Evolutionary conservation across 192 early-diverging fungal species (phyloP).

Genomic region (Coemansia sp.): DNA sequence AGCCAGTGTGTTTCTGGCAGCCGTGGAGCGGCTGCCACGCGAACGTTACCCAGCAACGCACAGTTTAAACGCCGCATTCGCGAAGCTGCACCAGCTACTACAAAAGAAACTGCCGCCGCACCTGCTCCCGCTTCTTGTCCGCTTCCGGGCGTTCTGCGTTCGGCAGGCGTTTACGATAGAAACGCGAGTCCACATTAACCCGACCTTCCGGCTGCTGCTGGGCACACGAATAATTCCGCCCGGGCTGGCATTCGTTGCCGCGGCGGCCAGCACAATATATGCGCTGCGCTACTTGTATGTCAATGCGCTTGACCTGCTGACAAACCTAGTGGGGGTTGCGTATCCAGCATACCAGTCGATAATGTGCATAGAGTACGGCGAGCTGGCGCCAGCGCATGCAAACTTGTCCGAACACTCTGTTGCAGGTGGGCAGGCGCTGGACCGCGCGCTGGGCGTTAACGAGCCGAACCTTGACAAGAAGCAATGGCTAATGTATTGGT

Average conservation of each 20-base stretch:
- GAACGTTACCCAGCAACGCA: slow-evolving; percentile 38
- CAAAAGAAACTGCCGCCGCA: slow-evolving; percentile 30
- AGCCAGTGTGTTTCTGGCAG: slow-evolving; percentile 31
- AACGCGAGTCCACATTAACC: slow-evolving; percentile 43
- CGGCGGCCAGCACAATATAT: slow-evolving; percentile 38
- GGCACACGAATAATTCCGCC: slow-evolving; percentile 36
- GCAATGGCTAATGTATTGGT: slow-evolving; percentile 53
- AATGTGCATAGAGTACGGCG: slow-evolving; percentile 49
- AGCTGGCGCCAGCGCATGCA: background rate
- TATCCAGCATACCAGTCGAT: slow-evolving; percentile 52
- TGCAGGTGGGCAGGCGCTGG: background rate
- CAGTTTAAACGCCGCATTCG: slow-evolving; percentile 10
- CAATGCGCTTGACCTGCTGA: slow-evolving; percentile 44
- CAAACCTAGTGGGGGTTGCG: slow-evolving; percentile 45
- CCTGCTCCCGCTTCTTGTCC: slow-evolving; percentile 29
- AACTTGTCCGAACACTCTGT: background rate
- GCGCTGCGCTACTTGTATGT: slow-evolving; percentile 37
- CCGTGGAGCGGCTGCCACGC: slow-evolving; percentile 28
- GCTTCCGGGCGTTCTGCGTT: slow-evolving; percentile 26
- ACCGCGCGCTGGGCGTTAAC: slow-evolving; percentile 23
- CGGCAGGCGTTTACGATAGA: slow-evolving; percentile 34
- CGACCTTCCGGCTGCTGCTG: slow-evolving; percentile 37
- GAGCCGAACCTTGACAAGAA: slow-evolving; percentile 44
- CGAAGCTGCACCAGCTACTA: background rate
- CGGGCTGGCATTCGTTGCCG: slow-evolving; percentile 33